Evolutionary conservation across 1,284 basidiomycete species (phyloP).

Genomic region (Sanghuangporus sanghuang): DNA sequence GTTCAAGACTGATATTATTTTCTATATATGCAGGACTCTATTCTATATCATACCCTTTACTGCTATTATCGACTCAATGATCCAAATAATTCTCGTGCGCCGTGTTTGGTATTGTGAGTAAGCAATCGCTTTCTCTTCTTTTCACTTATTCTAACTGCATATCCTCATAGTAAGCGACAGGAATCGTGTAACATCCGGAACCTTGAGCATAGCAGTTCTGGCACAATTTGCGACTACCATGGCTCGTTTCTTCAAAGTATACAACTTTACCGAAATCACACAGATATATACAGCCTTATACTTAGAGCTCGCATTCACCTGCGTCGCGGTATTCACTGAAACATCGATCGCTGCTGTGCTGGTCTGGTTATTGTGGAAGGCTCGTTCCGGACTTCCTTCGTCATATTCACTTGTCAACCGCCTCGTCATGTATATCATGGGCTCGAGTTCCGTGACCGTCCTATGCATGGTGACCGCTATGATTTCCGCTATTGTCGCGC

Average conservation of each 20-base stretch:
- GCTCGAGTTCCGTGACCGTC: slow-evolving; percentile 19
- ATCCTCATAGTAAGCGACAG: not conserved
- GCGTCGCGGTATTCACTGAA: slow-evolving; percentile 8
- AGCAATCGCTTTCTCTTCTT: not conserved
- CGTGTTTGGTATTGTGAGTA: not conserved
- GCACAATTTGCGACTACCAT: not conserved
- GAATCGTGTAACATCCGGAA: not conserved
- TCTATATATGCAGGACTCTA: not conserved
- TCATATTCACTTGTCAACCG: slow-evolving; percentile 11
- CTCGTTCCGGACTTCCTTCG: not conserved
- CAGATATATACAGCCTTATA: not conserved
- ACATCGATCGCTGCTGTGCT: slow-evolving; percentile 8
- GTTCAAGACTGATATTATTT: not conserved
- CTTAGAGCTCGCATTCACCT: not conserved
- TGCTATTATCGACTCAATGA: not conserved
- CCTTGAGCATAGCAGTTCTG: not conserved
- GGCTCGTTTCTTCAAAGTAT: not conserved
- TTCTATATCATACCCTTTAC: not conserved
- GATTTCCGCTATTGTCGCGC: not conserved
- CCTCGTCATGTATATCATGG: slow-evolving; percentile 12
- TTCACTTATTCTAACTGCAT: not conserved
- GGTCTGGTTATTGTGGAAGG: not conserved
- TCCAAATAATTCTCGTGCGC: not conserved
- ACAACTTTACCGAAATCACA: not conserved
- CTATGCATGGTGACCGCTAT: not conserved